Percentiles rank a stretch among this genome's conserved stretches.
Conservation (phyloP, 331 rosid species). For the Cydonia oblonga region DNA sequence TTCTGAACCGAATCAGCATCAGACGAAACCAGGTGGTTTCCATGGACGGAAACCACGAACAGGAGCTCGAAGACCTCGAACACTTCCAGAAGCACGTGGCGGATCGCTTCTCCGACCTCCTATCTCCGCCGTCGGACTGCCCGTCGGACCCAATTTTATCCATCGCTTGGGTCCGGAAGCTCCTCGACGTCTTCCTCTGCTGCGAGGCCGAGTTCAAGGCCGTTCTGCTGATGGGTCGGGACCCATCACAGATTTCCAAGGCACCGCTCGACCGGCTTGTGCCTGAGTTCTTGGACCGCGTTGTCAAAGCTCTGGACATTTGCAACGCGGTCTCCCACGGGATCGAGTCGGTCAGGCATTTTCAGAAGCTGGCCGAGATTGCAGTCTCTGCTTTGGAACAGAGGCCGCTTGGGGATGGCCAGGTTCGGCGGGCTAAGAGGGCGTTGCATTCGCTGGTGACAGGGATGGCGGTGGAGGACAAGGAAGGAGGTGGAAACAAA, state of each 20-base stretch:
- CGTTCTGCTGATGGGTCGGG: constrained; percentile 59
- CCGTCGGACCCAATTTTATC: constrained; percentile 39
- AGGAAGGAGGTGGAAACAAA: constrained; percentile 28
- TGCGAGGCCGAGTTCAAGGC: constrained; percentile 94
- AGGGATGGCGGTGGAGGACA: constrained; percentile 53
- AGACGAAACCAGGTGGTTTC: constrained; percentile 80
- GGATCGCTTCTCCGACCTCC: constrained; percentile 54
- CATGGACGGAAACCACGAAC: constrained; percentile 75
- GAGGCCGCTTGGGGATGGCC: constrained; percentile 70
- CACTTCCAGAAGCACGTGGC: constrained; percentile 64
- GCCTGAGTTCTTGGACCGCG: constrained; percentile 72
- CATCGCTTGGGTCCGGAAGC: constrained; percentile 57
- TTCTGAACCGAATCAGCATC: constrained; percentile 81
- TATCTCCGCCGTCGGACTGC: constrained; percentile 35
- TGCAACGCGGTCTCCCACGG: constrained; percentile 80
- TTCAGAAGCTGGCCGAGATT: constrained; percentile 71
- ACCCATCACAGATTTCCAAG: constrained; percentile 49
- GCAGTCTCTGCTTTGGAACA: constrained; percentile 56
- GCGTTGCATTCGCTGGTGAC: constrained; percentile 44
- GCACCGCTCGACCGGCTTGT: constrained; percentile 76
- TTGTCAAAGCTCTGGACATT: constrained; percentile 62
- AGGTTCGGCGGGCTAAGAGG: constrained; percentile 72
- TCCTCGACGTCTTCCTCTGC: constrained; percentile 73
- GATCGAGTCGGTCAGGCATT: constrained; percentile 53
- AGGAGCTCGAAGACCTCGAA: constrained; percentile 73